Conservation (phyloP, 495 filamentous ascomycete species). For the Xylaria intraflava region DNA sequence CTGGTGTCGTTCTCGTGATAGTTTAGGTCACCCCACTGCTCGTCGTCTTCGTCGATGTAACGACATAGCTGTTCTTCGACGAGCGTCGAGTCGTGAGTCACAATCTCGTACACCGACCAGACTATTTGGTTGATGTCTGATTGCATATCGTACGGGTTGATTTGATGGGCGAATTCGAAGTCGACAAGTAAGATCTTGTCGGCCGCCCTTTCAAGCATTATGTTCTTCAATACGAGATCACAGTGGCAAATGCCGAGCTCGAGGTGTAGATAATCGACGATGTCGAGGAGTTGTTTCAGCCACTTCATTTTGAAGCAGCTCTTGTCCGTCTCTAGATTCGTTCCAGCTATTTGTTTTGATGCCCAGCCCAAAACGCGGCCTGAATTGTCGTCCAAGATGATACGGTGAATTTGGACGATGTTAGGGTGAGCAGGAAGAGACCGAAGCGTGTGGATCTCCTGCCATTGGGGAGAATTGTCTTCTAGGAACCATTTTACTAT, state of each 20-base stretch:
- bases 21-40: background rate
- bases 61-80: background rate
- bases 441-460: too few species aligned
- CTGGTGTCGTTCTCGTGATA: background rate
- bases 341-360: background rate
- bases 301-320: constrained; percentile 1
- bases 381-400: too few species aligned
- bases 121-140: background rate
- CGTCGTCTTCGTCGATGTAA: background rate
- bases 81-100: background rate
- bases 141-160: background rate
- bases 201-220: background rate
- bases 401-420: too few species aligned
- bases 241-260: background rate
- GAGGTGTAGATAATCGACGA: background rate
- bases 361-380: too few species aligned
- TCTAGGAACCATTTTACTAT: too few species aligned
- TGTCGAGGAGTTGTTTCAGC: background rate
- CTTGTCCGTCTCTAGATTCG: background rate
- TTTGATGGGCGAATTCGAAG: too few species aligned
- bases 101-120: background rate
- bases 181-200: background rate
- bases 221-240: background rate
- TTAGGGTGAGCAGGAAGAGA: too few species aligned
- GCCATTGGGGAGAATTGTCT: too few species aligned